A percentile compares a stretch with the other conserved stretches of the same genome.
phyloP scores from a whole-genome alignment of 1,284 basidiomycete genomes.

The Sporisorium sorghi region DNA sequence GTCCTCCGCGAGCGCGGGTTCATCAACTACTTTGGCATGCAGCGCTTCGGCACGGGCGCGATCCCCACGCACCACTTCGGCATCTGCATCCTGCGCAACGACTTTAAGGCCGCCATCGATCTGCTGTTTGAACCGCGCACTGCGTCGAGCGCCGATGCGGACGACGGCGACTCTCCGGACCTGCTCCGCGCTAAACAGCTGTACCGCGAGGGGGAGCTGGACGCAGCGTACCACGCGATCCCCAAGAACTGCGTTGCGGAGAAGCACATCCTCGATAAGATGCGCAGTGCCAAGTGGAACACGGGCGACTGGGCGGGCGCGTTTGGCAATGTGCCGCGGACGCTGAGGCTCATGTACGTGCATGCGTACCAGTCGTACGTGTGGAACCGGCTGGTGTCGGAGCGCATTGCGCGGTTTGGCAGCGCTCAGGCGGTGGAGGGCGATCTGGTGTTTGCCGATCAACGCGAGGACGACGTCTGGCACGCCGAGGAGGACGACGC shows the following conservation, averaged over 20 bases:
- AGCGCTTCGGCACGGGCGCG: constrained; percentile 95
- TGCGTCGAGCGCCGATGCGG: constrained; percentile 17
- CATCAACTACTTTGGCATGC: constrained; percentile 99
- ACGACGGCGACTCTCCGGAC: constrained; percentile 44
- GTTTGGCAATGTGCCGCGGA: constrained; percentile 69
- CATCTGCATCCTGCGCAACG: constrained; percentile 83
- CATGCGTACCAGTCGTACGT: constrained; percentile 99
- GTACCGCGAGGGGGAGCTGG: constrained; percentile 43
- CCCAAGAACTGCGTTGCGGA: constrained; percentile 92
- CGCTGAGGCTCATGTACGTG: constrained; percentile 96
- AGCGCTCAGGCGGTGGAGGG: constrained; percentile 81
- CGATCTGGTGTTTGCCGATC: constrained; percentile 73
- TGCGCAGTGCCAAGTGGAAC: constrained; percentile 71
- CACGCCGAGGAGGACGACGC: constrained; percentile 2
- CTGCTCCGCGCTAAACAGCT: constrained; percentile 43
- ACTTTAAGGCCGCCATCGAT: constrained; percentile 72
- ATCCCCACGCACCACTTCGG: constrained; percentile 96
- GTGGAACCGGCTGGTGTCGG: constrained; percentile 96
- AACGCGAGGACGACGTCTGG: constrained; percentile 30
- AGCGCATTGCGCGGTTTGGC: constrained; percentile 84
- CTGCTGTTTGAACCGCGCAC: constrained; percentile 51
- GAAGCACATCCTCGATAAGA: constrained; percentile 88
- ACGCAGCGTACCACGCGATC: constrained; percentile 82
- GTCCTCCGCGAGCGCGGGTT: constrained; percentile 87
- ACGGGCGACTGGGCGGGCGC: constrained; percentile 52